Conservation (phyloP, 352 stramenopile species). For the Phytophthora niederhauseri region DNA sequence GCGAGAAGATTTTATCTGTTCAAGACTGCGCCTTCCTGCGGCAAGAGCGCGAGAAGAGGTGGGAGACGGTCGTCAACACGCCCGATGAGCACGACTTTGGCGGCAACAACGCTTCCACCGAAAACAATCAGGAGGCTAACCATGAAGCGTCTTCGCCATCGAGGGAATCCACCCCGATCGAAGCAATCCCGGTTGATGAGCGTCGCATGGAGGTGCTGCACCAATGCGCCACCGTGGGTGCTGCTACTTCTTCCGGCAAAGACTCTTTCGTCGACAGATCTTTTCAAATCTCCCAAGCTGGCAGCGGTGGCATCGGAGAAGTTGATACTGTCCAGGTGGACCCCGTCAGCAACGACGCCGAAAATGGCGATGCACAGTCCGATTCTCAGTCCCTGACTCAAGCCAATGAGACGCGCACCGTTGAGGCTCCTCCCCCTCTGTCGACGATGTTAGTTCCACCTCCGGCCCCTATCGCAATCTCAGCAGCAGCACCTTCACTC, state of each 20-base stretch:
- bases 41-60: constrained; percentile 66
- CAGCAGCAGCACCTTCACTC: not conserved
- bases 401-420: not conserved
- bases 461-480: constrained; percentile 11
- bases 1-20: constrained; percentile 68
- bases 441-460: constrained; percentile 13
- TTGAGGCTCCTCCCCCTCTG: not conserved
- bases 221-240: constrained; percentile 72
- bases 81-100: constrained; percentile 20
- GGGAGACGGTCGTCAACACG: constrained; percentile 64
- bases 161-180: not conserved
- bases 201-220: constrained; percentile 64
- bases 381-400: not conserved
- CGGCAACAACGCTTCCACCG: not conserved
- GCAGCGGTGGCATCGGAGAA: constrained; percentile 17
- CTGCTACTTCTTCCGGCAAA: constrained; percentile 32
- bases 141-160: not conserved
- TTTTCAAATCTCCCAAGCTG: constrained; percentile 41
- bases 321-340: not conserved
- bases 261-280: constrained; percentile 58
- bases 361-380: not conserved
- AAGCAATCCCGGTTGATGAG: constrained; percentile 56
- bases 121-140: constrained; percentile 37
- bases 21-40: constrained; percentile 70
- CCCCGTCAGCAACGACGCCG: not conserved